Percentiles rank a stretch among this genome's conserved stretches.
These are phyloP conservation scores for Dictyostelium gargantuum DNA, from an alignment of 208 protist genomes.

Conservation along the genomic window DNA sequence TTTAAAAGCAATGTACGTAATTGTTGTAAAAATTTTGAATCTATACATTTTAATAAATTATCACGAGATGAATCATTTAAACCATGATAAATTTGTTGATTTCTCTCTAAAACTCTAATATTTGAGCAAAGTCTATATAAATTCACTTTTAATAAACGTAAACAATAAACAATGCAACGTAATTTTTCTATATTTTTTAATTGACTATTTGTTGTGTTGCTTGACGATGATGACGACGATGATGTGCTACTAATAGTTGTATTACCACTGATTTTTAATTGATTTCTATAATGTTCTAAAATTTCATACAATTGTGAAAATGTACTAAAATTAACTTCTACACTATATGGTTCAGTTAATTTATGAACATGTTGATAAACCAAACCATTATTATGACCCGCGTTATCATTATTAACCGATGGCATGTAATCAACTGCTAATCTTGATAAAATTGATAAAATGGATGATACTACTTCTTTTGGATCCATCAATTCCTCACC, in stretches of 20 bases:
- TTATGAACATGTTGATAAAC: slow-evolving; percentile 17
- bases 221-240: background rate
- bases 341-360: slow-evolving; percentile 44
- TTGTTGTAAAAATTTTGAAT: slow-evolving; percentile 38
- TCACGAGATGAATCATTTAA: slow-evolving; percentile 22
- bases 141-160: slow-evolving; percentile 53
- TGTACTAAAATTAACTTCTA: slow-evolving; percentile 42
- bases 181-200: background rate
- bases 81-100: background rate
- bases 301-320: slow-evolving; percentile 48
- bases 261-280: background rate
- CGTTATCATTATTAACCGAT: background rate
- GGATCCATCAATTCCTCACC: background rate
- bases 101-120: slow-evolving; percentile 16
- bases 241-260: background rate
- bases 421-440: slow-evolving; percentile 57
- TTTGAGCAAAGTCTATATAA: slow-evolving; percentile 34
- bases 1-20: background rate
- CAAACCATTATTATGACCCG: background rate
- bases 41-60: slow-evolving; percentile 37
- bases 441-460: slow-evolving; percentile 26
- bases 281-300: slow-evolving; percentile 11
- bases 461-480: slow-evolving; percentile 45
- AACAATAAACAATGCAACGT: slow-evolving; percentile 34
- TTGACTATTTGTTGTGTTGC: background rate